Evolutionary conservation across 2,329 filamentous ascomycete species (phyloP).

Genomic region (Lasiodiplodia hormozganensis): DNA sequence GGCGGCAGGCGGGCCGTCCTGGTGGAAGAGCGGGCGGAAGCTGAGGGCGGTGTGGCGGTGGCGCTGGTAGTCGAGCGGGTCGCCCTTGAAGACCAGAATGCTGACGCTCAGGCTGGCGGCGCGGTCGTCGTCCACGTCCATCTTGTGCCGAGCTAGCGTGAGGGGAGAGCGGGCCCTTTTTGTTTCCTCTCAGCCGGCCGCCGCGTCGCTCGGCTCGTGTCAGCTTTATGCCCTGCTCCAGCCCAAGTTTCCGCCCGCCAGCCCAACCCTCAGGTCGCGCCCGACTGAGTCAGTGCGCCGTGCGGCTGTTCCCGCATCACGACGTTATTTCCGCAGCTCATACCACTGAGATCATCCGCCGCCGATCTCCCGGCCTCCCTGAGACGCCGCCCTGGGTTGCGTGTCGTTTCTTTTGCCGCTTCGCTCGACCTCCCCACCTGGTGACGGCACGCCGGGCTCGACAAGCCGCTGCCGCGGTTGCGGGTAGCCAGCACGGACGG

Average conservation of each 20-base stretch:
- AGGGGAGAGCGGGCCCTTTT: neutral
- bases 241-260: conserved; percentile 10
- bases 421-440: neutral
- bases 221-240: conserved; percentile 10
- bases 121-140: conserved; percentile 12
- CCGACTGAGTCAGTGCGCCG: conserved; percentile 8
- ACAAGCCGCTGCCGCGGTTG: conserved; percentile 2
- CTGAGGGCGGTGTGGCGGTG: conserved; percentile 25
- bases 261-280: conserved; percentile 17
- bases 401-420: neutral
- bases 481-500: conserved; percentile 8
- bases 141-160: neutral
- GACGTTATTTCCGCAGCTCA: conserved; percentile 21
- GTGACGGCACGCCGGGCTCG: conserved; percentile 17
- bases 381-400: neutral
- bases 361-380: conserved; percentile 11
- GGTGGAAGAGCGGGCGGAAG: conserved; percentile 19
- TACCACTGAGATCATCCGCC: conserved; percentile 1
- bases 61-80: conserved; percentile 24
- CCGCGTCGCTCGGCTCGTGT: neutral
- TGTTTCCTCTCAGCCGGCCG: neutral
- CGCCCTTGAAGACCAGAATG: conserved; percentile 26
- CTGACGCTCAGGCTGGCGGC: conserved; percentile 5
- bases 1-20: neutral
- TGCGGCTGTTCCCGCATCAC: conserved; percentile 25